A percentile compares a stretch with the other conserved stretches of the same genome.
phyloP scores from a whole-genome alignment of 495 filamentous ascomycete species.

The Aspergillus steynii region DNA sequence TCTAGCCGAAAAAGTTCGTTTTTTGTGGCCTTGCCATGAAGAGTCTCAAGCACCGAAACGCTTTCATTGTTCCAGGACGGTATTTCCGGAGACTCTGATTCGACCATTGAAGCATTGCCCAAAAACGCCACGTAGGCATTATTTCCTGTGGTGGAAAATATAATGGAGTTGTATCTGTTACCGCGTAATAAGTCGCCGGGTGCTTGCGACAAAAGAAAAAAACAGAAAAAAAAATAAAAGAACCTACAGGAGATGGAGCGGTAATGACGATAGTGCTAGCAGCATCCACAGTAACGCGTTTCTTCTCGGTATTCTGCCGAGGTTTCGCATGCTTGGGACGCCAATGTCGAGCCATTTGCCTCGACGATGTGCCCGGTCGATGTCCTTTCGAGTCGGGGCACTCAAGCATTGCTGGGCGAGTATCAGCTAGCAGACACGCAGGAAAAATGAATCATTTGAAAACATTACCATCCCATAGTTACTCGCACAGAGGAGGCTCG shows the following conservation, averaged over 20 bases:
- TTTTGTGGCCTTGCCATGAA: background rate
- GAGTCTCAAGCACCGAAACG: too few species aligned
- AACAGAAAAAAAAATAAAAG: background rate
- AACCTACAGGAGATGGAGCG: slow-evolving; percentile 19
- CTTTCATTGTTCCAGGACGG: too few species aligned
- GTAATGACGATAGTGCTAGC: slow-evolving; percentile 18
- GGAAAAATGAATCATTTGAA: too few species aligned
- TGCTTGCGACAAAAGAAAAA: background rate
- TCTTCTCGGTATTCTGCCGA: slow-evolving; percentile 14
- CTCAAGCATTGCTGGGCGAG: slow-evolving; percentile 28
- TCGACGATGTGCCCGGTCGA: slow-evolving; percentile 36
- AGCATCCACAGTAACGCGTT: slow-evolving; percentile 15
- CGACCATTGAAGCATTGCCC: too few species aligned
- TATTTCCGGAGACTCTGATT: too few species aligned
- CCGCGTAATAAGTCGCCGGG: background rate
- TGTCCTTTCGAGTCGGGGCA: slow-evolving; percentile 39
- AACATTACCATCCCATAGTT: slow-evolving; percentile 41
- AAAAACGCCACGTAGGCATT: too few species aligned
- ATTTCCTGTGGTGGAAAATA: background rate
- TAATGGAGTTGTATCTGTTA: background rate
- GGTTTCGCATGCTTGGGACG: slow-evolving; percentile 40
- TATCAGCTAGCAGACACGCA: too few species aligned
- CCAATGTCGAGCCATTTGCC: slow-evolving; percentile 42
- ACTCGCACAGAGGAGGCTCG: slow-evolving; percentile 37
- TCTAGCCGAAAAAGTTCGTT: background rate